Base-by-base conservation (phyloP, 2,329 filamentous ascomycete genomes). In the Phaeosphaeria sp. region DNA sequence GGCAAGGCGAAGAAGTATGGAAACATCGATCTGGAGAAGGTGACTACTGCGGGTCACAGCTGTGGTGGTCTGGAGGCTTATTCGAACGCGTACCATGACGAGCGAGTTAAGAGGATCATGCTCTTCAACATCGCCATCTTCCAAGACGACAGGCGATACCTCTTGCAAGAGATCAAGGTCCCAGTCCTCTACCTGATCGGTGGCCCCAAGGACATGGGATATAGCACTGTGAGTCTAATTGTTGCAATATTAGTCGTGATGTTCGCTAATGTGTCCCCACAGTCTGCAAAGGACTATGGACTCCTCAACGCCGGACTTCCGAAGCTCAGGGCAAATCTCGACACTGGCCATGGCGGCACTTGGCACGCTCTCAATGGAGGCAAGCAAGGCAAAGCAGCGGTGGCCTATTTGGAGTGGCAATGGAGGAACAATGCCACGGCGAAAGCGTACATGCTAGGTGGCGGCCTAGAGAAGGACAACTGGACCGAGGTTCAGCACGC, bases 91-190 rank as follows among this genome's bases (percentile, higher is more conserved):
- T 68, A 68, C 21, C 59, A 63, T 40, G 65, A 69, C 50, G 54
- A 62, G 2, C 46, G 65, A 42, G 57, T 68, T 7, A 63, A 65
- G 57, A 47, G 55, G 36, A 60, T 63, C 22, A 59, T 68, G 49
- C 51, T 64, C 54, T 66, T 68, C 44, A 65, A 68, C 33, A 67
- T 67, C 48, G 63, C 64, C 9, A 61, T 56, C 13, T 61, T 68
- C 43, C 59, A 67, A 48, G 64, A 67, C 55, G 56, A 68, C 36
- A 42, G 59, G 15, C 59, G 61, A 30, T 67, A 65, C 52, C 47
- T 66, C 18, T 51, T 67, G 15, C 47, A 60, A 45, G 63, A 65
- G 46, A 66, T 69, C 56, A 67, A 68, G 22, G 60, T 65, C 1
- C 65, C 61, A 11, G 56, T 68, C 15, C 56, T 56, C 6, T 66